These are phyloP conservation scores for Incumbomyces lentus DNA, from an alignment of 2,329 filamentous ascomycete species.

Conservation along the genomic window DNA sequence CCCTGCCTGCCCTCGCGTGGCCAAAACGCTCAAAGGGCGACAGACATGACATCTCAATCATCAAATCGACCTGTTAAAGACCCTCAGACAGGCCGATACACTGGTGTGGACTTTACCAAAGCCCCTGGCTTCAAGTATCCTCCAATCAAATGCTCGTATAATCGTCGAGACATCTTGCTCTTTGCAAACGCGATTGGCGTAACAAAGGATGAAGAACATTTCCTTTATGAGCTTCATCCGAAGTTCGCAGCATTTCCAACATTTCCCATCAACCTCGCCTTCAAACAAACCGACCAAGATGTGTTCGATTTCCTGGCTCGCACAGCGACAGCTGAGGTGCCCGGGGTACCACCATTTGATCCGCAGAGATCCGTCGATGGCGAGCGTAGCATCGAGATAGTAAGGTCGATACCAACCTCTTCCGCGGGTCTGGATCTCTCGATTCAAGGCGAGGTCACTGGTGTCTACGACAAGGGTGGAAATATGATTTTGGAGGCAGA, in stretches of 20 bases:
- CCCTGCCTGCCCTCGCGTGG: too few species aligned
- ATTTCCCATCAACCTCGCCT: slow-evolving; percentile 31
- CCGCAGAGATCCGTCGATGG: slow-evolving; percentile 34
- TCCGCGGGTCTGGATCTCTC: slow-evolving; percentile 31
- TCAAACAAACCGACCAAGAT: slow-evolving; percentile 38
- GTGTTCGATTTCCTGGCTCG: slow-evolving; percentile 34
- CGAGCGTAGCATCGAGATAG: slow-evolving; percentile 32
- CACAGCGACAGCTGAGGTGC: slow-evolving; percentile 27
- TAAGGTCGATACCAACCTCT: slow-evolving; percentile 28
- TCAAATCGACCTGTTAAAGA: too few species aligned
- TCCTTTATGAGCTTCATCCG: slow-evolving; percentile 35
- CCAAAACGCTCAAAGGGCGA: too few species aligned
- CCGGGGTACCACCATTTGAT: slow-evolving; percentile 33
- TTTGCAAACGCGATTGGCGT: slow-evolving; percentile 35
- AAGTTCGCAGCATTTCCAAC: slow-evolving; percentile 37
- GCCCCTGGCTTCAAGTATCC: not conserved
- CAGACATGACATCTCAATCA: too few species aligned
- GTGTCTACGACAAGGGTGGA: slow-evolving; percentile 37
- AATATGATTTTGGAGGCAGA: slow-evolving; percentile 34
- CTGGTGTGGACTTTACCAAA: not conserved
- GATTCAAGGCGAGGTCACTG: slow-evolving; percentile 32
- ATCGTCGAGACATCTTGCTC: slow-evolving; percentile 30
- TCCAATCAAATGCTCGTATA: not conserved
- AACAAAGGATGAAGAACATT: slow-evolving; percentile 32
- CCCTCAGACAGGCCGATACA: too few species aligned